Conservation (phyloP, 371 early-diverging fungal genomes). For the Mucor velutinosus region DNA sequence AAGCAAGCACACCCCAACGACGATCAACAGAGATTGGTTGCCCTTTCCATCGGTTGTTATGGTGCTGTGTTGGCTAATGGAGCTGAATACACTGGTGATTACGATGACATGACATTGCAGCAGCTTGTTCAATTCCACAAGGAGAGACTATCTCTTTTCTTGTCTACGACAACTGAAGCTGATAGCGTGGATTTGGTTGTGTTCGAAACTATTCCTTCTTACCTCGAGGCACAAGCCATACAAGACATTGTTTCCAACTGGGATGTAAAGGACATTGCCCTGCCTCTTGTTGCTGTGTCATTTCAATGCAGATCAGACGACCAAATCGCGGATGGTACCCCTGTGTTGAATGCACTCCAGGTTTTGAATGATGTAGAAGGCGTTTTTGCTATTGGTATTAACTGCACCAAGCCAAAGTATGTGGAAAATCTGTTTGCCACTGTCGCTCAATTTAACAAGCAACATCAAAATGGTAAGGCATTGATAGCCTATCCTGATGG, state of each 20-base stretch:
- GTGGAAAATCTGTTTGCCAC: constrained; percentile 24
- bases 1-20: constrained; percentile 22
- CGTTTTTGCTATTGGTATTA: constrained; percentile 56
- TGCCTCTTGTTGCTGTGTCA: constrained; percentile 35
- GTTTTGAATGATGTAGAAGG: constrained; percentile 17
- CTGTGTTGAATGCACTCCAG: constrained; percentile 24
- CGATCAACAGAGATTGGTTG: constrained; percentile 28
- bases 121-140: constrained; percentile 51
- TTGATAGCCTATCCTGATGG: constrained; percentile 50
- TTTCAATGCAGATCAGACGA: constrained; percentile 46
- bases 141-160: constrained; percentile 36
- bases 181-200: constrained; percentile 47
- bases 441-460: constrained; percentile 1
- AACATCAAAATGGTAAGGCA: constrained; percentile 11
- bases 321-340: constrained; percentile 46
- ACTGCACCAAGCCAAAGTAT: constrained; percentile 56
- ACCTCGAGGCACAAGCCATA: constrained; percentile 53
- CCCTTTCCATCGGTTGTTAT: constrained; percentile 61
- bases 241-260: constrained; percentile 20
- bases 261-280: not conserved
- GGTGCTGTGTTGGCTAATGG: constrained; percentile 64
- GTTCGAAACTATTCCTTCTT: constrained; percentile 66
- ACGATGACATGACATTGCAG: constrained; percentile 32
- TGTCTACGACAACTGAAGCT: constrained; percentile 16
- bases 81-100: constrained; percentile 64